Evolutionary conservation across 257 asterid genomes (phyloP), one percentile per base, ranked within the genome.

Genomic region (Solanum sparsipilum): DNA sequence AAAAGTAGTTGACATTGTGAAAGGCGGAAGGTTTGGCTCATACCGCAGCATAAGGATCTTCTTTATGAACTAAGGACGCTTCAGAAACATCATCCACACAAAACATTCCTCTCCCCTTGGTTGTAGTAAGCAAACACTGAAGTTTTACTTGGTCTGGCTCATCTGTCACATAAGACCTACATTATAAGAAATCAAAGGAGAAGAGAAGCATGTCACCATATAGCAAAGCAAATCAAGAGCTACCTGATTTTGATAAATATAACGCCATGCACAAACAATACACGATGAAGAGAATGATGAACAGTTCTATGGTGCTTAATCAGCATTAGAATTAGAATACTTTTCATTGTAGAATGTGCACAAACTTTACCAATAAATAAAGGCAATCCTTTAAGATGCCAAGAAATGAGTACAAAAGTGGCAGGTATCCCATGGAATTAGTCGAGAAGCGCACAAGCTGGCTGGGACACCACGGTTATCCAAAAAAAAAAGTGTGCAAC

Each of bases 21-120:
- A 85, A 58, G 27, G 75, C 52, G 23, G 35, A 78, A 65, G 56
- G 84, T 27, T 16, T 76, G 85, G 86, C 71, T 84, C 90, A 70
- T 96, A 97, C 99, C 94, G 95, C 99, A 83, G 98, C 96, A 90
- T 92, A 93, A 84, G 98, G 98, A 89, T 96, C 97, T 93, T 97
- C 99, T 85, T 86, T 92, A 90, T 94, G 96, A 93, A 97, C 89
- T 90, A 97, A 89, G 88, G 98, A 92, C 90, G 94, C 95, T 87
- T 89, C 85, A 87, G 93, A 92, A 90, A 96, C 92, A 90, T 94
- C 94, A 75, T 90, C 73, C 73, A 52, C 89, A 56, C 96, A 90
- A 89, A 86, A 73, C 94, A 96, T 93, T 92, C 96, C 98, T 92
- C 98, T 93, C 83, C 99, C 99, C 91, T 94, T 97, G 46, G 91